A percentile compares a stretch with the other conserved stretches of the same genome.
Evolutionary conservation across 768 basidiomycete genomes (phyloP).

Genomic region (Kwoniella shandongensis): DNA sequence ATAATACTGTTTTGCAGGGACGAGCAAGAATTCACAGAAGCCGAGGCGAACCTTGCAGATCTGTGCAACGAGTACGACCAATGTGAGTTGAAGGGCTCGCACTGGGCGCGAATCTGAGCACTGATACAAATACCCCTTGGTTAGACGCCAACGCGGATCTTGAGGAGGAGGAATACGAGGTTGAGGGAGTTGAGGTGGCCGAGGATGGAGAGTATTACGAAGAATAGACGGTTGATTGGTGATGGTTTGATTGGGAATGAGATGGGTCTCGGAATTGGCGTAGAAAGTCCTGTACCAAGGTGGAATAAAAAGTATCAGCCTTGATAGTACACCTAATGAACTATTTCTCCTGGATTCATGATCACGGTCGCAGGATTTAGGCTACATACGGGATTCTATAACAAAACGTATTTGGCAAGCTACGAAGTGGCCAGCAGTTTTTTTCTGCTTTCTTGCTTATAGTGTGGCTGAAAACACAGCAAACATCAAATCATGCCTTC

Average conservation of each 20-base stretch:
- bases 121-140: not conserved
- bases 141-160: conserved; percentile 32
- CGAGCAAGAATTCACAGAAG: conserved; percentile 49
- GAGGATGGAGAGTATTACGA: conserved; percentile 12
- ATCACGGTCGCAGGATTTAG: no score
- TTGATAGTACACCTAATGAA: no score
- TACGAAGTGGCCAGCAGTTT: no score
- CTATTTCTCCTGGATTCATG: no score
- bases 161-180: conserved; percentile 29
- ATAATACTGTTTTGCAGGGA: no score
- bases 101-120: not conserved
- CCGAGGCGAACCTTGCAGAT: conserved; percentile 46
- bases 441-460: no score
- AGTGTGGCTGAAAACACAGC: no score
- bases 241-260: not conserved
- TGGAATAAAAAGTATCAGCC: no score
- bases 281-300: no score
- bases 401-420: no score
- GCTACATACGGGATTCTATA: no score
- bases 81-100: conserved; percentile 22
- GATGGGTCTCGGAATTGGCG: no score
- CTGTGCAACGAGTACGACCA: conserved; percentile 48
- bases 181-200: conserved; percentile 6
- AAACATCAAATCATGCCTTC: conserved; percentile 5
- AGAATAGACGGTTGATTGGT: not conserved